Evolutionary conservation across 1,284 basidiomycete species (phyloP), one percentile per base, ranked within the genome.

Genomic region (Leccinum discolor): DNA sequence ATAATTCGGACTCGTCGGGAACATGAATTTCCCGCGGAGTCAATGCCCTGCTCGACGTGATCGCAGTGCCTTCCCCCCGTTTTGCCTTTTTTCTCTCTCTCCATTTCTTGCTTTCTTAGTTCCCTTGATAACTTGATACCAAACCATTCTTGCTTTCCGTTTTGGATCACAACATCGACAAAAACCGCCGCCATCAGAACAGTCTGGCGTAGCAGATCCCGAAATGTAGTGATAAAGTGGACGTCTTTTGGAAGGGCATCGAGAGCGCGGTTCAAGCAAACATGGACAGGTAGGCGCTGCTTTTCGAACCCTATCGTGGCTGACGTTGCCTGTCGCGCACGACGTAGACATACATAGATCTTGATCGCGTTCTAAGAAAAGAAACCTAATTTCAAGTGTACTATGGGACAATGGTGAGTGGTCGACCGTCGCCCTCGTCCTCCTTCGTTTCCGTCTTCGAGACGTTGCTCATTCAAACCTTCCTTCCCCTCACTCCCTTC

Each of bases 321-420:
- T 56, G 12, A 26, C 23, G 47, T 50, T 47, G 44, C 32, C 32
- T 35, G 32, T 35, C 32, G 32, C 32, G 32, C 32, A 59, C 40
- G 60, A 12, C 56, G 7, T 52, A 47, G n/a, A 50, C 47, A 54
- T 10, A 56, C 26, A 18, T 14, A 65, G 90, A 87, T 93, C 26
- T 76, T 82, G 3, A 84, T 93, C 16, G 91, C 88, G 0, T 87
- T 93, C 69, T 88, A 90, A 1, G 91, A 92, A 75, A 90, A 88
- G 75, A 84, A 85, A 47, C 83, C 85, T 8, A 88, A 88, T 91
- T 93, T 72, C 84, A 87, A 29, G 83, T 86, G 6, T 86, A 86
- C 52, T 91, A 68, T 93, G 92, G 91, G 92, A 93, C 87, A 91
- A 78, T 93, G 91, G 91, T 91, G 1, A 8, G 67, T 56, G 21